phyloP scores from a whole-genome alignment of 1,284 basidiomycete genomes.

The Trametes sp. region DNA sequence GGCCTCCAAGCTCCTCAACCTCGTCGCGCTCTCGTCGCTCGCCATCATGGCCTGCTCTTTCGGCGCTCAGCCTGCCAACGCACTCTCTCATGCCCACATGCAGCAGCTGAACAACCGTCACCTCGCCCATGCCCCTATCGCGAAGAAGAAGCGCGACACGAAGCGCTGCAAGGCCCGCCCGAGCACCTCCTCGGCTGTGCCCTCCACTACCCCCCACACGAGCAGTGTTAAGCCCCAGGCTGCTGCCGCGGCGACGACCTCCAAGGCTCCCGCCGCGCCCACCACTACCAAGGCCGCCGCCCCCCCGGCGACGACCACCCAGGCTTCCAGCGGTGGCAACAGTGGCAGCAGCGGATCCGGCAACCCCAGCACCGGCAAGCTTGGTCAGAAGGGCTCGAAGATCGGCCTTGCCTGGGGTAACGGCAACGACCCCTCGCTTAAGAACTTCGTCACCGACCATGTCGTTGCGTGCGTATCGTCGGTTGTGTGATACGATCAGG shows the following conservation, averaged over 20 bases:
- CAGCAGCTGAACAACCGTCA: conserved; percentile 31
- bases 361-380: conserved; percentile 30
- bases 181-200: conserved; percentile 26
- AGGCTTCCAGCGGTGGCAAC: conserved; percentile 31
- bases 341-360: conserved; percentile 23
- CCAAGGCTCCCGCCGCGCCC: conserved; percentile 18
- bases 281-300: conserved; percentile 10
- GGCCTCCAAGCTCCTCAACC: conserved; percentile 62
- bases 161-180: conserved; percentile 66
- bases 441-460: conserved; percentile 53
- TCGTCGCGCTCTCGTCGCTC: conserved; percentile 64
- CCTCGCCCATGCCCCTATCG: conserved; percentile 43
- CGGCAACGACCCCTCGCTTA: conserved; percentile 53
- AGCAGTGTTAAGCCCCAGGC: conserved; percentile 29
- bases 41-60: conserved; percentile 63
- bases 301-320: conserved; percentile 29
- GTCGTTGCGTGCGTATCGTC: conserved; percentile 50
- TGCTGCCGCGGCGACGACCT: conserved; percentile 24
- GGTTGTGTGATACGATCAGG: conserved; percentile 6
- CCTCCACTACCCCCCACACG: conserved; percentile 17
- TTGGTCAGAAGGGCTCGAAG: conserved; percentile 66
- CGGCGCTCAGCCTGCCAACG: conserved; percentile 53
- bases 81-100: conserved; percentile 55
- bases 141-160: conserved; percentile 54
- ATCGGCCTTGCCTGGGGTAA: conserved; percentile 72